Percentiles rank a stretch among this genome's conserved stretches.
phyloP scores from a whole-genome alignment of 164 flowering plant species.

The Amborella trichopoda region DNA sequence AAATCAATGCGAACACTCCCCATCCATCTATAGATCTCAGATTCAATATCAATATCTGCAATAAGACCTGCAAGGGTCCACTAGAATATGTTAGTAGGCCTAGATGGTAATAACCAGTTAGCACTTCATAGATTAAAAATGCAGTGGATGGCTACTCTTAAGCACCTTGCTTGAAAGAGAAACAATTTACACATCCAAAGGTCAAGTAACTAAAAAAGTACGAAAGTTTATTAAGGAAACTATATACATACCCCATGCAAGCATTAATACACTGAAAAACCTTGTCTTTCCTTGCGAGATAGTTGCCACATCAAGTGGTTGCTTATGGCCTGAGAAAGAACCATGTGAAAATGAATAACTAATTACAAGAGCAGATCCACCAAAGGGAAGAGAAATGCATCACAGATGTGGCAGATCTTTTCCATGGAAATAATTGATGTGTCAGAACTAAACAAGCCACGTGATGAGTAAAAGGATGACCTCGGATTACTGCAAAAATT shows the following conservation, averaged over 20 bases:
- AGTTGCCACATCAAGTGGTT: constrained; percentile 81
- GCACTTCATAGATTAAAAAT: too few species aligned
- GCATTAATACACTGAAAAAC: constrained; percentile 86
- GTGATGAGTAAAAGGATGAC: constrained; percentile 16
- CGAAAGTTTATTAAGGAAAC: too few species aligned
- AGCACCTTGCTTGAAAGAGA: too few species aligned
- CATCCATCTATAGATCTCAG: constrained; percentile 98
- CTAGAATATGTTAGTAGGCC: too few species aligned
- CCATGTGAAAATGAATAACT: not conserved
- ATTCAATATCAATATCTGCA: constrained; percentile 96
- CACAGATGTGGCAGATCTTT: not conserved
- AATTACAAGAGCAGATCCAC: not conserved
- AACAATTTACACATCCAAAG: too few species aligned
- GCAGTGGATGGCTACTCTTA: too few species aligned
- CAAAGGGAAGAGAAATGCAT: not conserved
- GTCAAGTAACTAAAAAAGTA: too few species aligned
- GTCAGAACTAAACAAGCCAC: constrained; percentile 1
- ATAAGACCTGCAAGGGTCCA: constrained; percentile 58
- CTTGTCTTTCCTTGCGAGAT: constrained; percentile 57
- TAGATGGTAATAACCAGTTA: too few species aligned
- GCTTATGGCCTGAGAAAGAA: constrained; percentile 53
- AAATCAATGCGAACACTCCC: constrained; percentile 91
- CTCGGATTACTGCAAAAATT: constrained; percentile 65
- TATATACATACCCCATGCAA: constrained; percentile 81
- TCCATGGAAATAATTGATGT: constrained; percentile 3